phyloP scores from a whole-genome alignment of 2,329 filamentous ascomycete genomes.

The Cladosporium sp. region DNA sequence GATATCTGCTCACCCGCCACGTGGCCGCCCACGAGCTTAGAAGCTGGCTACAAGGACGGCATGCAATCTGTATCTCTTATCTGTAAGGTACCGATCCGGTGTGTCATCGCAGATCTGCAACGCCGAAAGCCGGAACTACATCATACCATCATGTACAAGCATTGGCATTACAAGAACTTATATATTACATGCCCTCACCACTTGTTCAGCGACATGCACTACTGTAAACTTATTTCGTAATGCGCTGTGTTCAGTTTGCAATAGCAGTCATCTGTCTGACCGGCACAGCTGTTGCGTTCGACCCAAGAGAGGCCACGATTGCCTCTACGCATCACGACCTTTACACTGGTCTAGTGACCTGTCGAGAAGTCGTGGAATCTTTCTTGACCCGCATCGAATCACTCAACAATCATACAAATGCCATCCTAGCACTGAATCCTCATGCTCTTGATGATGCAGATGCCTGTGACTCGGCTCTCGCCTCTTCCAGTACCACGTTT shows the following conservation, averaged over 20 bases:
- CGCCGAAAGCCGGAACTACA: not conserved
- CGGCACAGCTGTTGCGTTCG: slow-evolving; percentile 32
- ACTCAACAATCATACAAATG: slow-evolving; percentile 55
- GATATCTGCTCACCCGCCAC: too few relatives aligned
- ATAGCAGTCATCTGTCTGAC: not conserved
- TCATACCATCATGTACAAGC: not conserved
- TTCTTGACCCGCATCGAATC: slow-evolving; percentile 56
- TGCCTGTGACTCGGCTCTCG: slow-evolving; percentile 44
- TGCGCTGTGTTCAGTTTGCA: not conserved
- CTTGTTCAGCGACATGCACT: too few relatives aligned
- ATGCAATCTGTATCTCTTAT: slow-evolving; percentile 8
- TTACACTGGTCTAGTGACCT: slow-evolving; percentile 50
- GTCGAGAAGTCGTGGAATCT: slow-evolving; percentile 50
- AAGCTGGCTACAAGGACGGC: not conserved
- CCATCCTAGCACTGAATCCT: slow-evolving; percentile 53
- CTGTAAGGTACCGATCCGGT: not conserved
- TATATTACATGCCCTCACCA: too few relatives aligned
- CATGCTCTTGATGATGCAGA: slow-evolving; percentile 47
- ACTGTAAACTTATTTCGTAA: not conserved
- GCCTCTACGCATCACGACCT: slow-evolving; percentile 53
- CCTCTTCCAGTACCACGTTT: slow-evolving; percentile 44
- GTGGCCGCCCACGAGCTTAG: too few relatives aligned
- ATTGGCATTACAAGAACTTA: not conserved
- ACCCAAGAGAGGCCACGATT: slow-evolving; percentile 57
- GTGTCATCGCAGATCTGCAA: slow-evolving; percentile 3